phyloP scores from a whole-genome alignment of 768 basidiomycete genomes.

The Rhodotorula diobovata region DNA sequence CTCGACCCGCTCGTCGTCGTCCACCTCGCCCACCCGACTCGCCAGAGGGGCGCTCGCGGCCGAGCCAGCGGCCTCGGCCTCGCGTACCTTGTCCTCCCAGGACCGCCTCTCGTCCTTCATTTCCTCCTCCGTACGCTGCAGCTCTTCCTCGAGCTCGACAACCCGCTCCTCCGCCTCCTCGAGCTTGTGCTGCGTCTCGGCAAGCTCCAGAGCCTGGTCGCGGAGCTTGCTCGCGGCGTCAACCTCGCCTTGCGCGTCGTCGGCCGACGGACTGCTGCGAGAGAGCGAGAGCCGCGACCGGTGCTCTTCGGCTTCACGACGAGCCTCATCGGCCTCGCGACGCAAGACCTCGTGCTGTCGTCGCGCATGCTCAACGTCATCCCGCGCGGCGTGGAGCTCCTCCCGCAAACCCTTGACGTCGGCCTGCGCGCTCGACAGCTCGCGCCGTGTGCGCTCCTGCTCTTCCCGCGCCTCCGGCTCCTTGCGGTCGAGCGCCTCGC shows the following conservation, averaged over 20 bases:
- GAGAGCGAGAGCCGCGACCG: constrained; percentile 52
- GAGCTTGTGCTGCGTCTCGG: constrained; percentile 7
- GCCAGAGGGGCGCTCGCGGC: not conserved
- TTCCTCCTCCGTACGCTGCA: constrained; percentile 9
- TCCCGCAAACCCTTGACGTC: constrained; percentile 53
- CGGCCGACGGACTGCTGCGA: constrained; percentile 47
- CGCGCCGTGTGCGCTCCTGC: constrained; percentile 29
- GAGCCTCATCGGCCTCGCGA: constrained; percentile 48
- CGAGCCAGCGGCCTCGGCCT: not conserved
- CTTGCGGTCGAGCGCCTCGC: not conserved
- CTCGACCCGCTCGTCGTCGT: not conserved
- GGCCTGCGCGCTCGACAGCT: constrained; percentile 54
- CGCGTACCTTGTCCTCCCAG: not conserved
- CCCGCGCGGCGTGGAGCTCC: constrained; percentile 44
- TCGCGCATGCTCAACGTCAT: constrained; percentile 49
- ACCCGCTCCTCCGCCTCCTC: constrained; percentile 10
- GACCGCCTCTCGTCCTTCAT: not conserved
- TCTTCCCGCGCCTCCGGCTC: not conserved
- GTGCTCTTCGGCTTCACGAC: not conserved
- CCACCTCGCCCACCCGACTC: not conserved
- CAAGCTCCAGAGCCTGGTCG: constrained; percentile 14
- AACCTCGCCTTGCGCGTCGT: constrained; percentile 52
- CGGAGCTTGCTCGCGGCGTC: constrained; percentile 33
- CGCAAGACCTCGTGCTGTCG: constrained; percentile 48
- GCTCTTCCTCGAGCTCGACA: constrained; percentile 6